A percentile compares a stretch with the other conserved stretches of the same genome.
Evolutionary conservation across 2,329 filamentous ascomycete genomes (phyloP).

Genomic region (Microcyclosporella mali): DNA sequence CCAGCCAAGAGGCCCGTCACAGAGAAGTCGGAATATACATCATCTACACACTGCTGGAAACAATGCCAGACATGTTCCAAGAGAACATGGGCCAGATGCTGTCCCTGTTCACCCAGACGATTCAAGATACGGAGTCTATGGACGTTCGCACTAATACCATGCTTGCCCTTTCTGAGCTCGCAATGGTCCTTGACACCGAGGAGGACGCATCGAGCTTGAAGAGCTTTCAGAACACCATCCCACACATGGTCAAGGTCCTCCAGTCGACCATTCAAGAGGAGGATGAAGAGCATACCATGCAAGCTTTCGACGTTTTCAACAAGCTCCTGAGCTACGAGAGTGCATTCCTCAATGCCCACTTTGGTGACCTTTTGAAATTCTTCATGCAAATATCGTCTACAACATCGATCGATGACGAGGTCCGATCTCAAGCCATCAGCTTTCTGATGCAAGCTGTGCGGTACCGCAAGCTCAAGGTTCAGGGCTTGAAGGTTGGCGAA

Average conservation of each 20-base stretch:
- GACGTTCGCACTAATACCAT: constrained; percentile 94
- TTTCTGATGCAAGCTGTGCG: constrained; percentile 90
- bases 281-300: constrained; percentile 79
- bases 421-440: constrained; percentile 79
- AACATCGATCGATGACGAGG: constrained; percentile 72
- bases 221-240: constrained; percentile 73
- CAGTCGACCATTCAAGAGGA: constrained; percentile 70
- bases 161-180: constrained; percentile 78
- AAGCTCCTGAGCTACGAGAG: constrained; percentile 87
- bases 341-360: constrained; percentile 73
- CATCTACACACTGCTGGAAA: constrained; percentile 84
- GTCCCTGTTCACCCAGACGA: constrained; percentile 75
- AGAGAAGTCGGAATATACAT: constrained; percentile 91
- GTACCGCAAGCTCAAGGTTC: constrained; percentile 92
- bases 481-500: constrained; percentile 79
- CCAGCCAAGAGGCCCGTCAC: constrained; percentile 66
- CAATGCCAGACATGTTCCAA: constrained; percentile 74
- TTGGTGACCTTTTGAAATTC: constrained; percentile 84
- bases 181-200: constrained; percentile 81
- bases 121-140: constrained; percentile 81
- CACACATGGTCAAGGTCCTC: constrained; percentile 81
- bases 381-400: constrained; percentile 84
- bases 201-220: constrained; percentile 69
- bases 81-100: constrained; percentile 77
- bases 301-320: constrained; percentile 95